phyloP scores from a whole-genome alignment of 108 stramenopile species.

The Chaetoceros muelleri region DNA sequence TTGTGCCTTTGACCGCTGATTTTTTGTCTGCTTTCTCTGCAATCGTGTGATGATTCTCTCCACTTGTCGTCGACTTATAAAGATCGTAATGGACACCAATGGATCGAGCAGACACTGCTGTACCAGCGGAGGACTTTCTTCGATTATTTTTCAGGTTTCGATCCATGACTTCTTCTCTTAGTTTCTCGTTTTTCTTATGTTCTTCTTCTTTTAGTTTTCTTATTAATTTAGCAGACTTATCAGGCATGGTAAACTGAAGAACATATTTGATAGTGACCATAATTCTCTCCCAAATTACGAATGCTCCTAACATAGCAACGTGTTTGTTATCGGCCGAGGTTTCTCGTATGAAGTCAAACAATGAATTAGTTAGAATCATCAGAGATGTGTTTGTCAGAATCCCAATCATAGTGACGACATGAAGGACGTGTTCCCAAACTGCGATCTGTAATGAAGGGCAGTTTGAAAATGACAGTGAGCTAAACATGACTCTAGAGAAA shows the following conservation, averaged over 20 bases:
- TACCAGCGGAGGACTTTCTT: background rate
- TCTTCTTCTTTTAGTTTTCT: background rate
- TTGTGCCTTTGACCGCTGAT: background rate
- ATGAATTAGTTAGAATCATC: slow-evolving; percentile 77
- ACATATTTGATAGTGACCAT: slow-evolving; percentile 84
- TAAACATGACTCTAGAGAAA: background rate
- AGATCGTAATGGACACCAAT: background rate
- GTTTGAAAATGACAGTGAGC: background rate
- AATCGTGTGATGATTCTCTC: no score
- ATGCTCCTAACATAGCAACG: slow-evolving; percentile 52
- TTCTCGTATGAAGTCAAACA: slow-evolving; percentile 45
- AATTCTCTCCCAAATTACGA: slow-evolving; percentile 83
- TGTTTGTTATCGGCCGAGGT: background rate
- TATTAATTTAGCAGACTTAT: background rate
- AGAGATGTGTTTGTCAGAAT: slow-evolving; percentile 93
- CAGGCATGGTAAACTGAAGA: slow-evolving; percentile 27
- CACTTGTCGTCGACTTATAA: no score
- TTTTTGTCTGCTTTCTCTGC: background rate
- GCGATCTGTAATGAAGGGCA: slow-evolving; percentile 59
- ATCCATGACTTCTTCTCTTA: background rate
- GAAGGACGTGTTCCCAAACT: slow-evolving; percentile 92
- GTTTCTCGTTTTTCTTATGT: background rate
- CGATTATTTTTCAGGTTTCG: background rate
- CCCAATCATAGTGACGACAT: slow-evolving; percentile 90
- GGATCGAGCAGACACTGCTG: background rate